Conservation (phyloP, 2,329 filamentous ascomycete genomes). For the Chrysoporthe puriensis region DNA sequence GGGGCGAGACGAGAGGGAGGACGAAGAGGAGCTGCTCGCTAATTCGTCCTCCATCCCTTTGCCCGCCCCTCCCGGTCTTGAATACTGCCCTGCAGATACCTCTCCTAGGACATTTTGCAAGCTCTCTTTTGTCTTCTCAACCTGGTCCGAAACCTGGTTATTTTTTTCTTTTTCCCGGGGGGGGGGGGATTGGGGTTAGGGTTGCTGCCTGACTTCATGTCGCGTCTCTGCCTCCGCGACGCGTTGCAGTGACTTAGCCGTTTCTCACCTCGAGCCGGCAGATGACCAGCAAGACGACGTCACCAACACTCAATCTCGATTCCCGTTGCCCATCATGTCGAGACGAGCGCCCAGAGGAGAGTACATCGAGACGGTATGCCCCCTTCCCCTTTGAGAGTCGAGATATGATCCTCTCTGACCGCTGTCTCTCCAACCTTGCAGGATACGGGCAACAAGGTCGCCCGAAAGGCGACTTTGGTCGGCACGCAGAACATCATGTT, state of each 20-base stretch:
- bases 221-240: neutral
- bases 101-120: neutral
- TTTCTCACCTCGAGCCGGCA: neutral
- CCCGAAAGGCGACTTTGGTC: conserved; percentile 85
- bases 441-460: conserved; percentile 99
- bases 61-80: too few relatives aligned
- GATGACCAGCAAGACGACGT: neutral
- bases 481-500: conserved; percentile 98
- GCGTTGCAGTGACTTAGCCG: neutral
- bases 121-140: neutral
- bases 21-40: neutral
- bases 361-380: conserved; percentile 90
- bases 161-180: neutral
- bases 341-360: conserved; percentile 81
- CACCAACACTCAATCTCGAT: neutral
- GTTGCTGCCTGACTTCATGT: neutral
- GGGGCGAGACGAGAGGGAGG: neutral
- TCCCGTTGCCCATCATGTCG: conserved; percentile 65
- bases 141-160: neutral
- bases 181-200: neutral
- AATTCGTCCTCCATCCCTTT: neutral
- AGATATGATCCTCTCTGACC: neutral
- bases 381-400: neutral
- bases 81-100: neutral
- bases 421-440: conserved; percentile 40